Percentiles rank a stretch among this genome's conserved stretches.
phyloP scores from a whole-genome alignment of 768 basidiomycete genomes.

The Termitomyces titanicus region DNA sequence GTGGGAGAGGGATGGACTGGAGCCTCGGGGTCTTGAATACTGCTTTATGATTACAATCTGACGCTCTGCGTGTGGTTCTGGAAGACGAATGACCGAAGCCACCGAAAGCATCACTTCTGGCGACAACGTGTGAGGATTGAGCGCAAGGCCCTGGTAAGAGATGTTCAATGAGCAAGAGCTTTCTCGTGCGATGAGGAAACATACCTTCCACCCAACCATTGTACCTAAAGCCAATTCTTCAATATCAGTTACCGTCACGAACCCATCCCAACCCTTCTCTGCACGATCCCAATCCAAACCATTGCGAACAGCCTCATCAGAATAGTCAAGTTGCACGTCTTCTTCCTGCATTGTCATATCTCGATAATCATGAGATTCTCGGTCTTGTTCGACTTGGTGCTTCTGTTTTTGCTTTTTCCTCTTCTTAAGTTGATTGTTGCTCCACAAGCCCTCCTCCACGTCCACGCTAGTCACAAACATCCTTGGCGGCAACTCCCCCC shows the following conservation, averaged over 20 bases:
- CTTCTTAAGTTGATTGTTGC: constrained; percentile 21
- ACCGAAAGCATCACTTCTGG: constrained; percentile 56
- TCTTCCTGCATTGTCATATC: constrained; percentile 11
- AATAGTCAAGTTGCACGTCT: constrained; percentile 7
- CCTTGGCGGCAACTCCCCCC: constrained; percentile 50
- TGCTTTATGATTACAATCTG: constrained; percentile 11
- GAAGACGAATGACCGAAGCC: constrained; percentile 31
- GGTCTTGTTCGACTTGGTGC: constrained; percentile 10
- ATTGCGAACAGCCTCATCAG: constrained; percentile 1
- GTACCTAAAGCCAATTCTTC: constrained; percentile 25
- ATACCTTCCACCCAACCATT: constrained; percentile 50
- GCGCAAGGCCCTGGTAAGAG: constrained; percentile 47
- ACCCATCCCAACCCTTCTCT: constrained; percentile 29
- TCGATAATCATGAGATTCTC: constrained; percentile 4
- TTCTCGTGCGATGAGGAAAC: constrained; percentile 6
- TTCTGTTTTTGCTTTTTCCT: constrained; percentile 29
- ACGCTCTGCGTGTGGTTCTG: constrained; percentile 2
- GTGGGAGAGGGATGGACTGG: constrained; percentile 20
- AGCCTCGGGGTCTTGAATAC: constrained; percentile 14
- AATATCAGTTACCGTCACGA: constrained; percentile 17
- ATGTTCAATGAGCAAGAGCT: neutral
- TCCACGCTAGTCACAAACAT: constrained; percentile 73
- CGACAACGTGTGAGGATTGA: constrained; percentile 55
- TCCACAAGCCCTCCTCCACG: constrained; percentile 51
- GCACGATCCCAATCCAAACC: constrained; percentile 35